These are phyloP conservation scores for Hyaloscypha finlandica DNA, from an alignment of 495 filamentous ascomycete genomes.

Conservation along the genomic window DNA sequence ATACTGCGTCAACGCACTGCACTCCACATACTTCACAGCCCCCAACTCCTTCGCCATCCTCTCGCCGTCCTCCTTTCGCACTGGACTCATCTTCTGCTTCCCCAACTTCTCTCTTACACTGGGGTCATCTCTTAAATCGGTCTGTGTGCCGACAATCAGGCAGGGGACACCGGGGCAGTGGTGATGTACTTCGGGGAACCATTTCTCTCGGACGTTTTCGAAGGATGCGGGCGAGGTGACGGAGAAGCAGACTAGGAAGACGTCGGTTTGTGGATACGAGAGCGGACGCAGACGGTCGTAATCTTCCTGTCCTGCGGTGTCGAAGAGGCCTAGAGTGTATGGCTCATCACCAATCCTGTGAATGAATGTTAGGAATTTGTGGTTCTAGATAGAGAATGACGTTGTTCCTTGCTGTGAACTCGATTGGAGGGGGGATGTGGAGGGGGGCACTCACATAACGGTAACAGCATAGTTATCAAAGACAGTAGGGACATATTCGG, in stretches of 20 bases:
- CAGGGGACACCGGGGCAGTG: slow-evolving; percentile 98
- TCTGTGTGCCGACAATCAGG: slow-evolving; percentile 96
- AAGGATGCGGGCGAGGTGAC: slow-evolving; percentile 99
- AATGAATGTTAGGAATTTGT: slow-evolving; percentile 16
- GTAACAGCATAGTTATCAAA: slow-evolving; percentile 99
- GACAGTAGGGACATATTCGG: slow-evolving; percentile 98
- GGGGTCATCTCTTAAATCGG: slow-evolving; percentile 91
- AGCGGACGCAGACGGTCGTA: slow-evolving; percentile 95
- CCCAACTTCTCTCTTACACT: slow-evolving; percentile 85
- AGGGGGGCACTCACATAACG: slow-evolving; percentile 28
- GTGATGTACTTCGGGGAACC: slow-evolving; percentile 98
- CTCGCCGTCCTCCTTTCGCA: slow-evolving; percentile 90
- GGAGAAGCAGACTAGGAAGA: slow-evolving; percentile 98
- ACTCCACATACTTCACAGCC: slow-evolving; percentile 98
- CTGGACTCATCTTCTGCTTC: slow-evolving; percentile 93
- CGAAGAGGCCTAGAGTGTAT: slow-evolving; percentile 95
- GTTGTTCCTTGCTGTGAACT: not conserved
- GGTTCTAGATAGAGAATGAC: not conserved
- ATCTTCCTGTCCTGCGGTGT: slow-evolving; percentile 99
- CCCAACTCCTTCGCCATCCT: slow-evolving; percentile 94
- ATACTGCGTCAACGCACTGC: slow-evolving; percentile 95
- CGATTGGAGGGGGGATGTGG: not conserved
- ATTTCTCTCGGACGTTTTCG: slow-evolving; percentile 99
- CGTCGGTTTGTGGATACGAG: slow-evolving; percentile 97
- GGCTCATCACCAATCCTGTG: slow-evolving; percentile 97